Percentiles rank a stretch among this genome's conserved stretches.
Evolutionary conservation across 148 eudicot genomes (phyloP).

Genomic region (Agrostemma githago): DNA sequence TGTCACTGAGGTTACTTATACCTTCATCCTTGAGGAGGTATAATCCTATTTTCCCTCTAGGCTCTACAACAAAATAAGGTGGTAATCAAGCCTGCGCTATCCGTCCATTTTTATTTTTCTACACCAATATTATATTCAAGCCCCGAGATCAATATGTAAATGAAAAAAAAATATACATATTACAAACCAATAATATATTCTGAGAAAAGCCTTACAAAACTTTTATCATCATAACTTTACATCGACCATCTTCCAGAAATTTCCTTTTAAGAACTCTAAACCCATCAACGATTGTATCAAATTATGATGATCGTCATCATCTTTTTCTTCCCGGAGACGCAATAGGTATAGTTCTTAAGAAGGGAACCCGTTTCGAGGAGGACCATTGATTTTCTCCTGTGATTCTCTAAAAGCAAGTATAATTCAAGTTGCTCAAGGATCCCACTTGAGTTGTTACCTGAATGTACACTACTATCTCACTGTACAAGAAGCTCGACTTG

Average conservation of each 20-base stretch:
- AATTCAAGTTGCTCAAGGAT: conserved; percentile 13
- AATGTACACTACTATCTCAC: conserved; percentile 45
- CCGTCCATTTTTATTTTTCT: background rate
- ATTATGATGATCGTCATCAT: conserved; percentile 21
- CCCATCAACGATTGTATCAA: conserved; percentile 16
- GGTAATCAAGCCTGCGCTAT: background rate
- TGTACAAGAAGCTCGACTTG: conserved; percentile 25
- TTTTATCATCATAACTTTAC: conserved; percentile 17
- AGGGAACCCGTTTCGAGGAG: background rate
- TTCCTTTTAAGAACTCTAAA: conserved; percentile 14
- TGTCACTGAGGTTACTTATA: too few species aligned
- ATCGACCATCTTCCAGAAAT: conserved; percentile 9
- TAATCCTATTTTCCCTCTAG: too few species aligned
- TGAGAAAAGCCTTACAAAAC: conserved; percentile 25
- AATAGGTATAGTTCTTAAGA: conserved; percentile 6
- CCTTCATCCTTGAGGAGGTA: too few species aligned
- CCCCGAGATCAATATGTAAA: conserved; percentile 5
- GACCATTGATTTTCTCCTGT: conserved; percentile 18
- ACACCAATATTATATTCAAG: background rate
- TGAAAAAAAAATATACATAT: background rate
- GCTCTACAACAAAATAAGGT: background rate
- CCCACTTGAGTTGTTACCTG: conserved; percentile 32
- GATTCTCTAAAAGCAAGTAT: conserved; percentile 9
- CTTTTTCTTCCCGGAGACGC: conserved; percentile 3
- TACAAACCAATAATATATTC: conserved; percentile 21